Evolutionary conservation across 192 early-diverging fungal species (phyloP), one percentile per base, ranked within the genome.

Genomic region (Entomortierella chlamydospora): DNA sequence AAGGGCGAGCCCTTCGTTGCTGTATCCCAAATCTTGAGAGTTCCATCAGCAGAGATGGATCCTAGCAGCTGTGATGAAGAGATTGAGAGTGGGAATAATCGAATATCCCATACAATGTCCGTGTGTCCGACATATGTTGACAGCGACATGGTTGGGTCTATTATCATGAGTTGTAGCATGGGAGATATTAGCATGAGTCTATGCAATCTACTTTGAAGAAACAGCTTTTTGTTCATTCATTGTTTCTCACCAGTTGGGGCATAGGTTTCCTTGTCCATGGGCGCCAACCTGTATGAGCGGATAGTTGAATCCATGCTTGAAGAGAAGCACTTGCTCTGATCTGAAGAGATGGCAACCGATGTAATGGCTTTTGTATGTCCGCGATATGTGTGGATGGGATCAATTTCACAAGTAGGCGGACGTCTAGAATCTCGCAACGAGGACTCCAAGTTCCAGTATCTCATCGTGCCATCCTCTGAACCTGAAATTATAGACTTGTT

Each of bases 41-140:
- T 88, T 1, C 93, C 92, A 79, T 96, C 95, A 18, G 91, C 89
- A 42, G 93, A 93, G 4, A 90, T 90, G 10, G 93, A 93, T 5
- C 88, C 91, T 10, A 96, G 70, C 10, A 90, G 53, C n/a, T 83
- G 72, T 33, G 83, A 81, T 26, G 85, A 73, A 30, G 84, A 67
- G 33, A 83, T 78, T 8, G 62, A 72, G 9, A 89, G 57, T 22
- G 91, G 89, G 61, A 91, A 91, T 8, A 93, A 72, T 61, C 89
- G 87, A 68, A 95, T 82, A 47, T 93, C 92, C 95, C 95, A 96
- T n/a, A 96, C 90, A 7, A 89, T 87, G 64, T 95, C 94, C 2
- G 94, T 92, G 70, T 96, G 95, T 2, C 92, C 93, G 31, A 94
- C 86, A 58, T 87, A 93, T 1, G 88, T 89, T 20, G 89, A 83